These are phyloP conservation scores for Rhododendron ovatum DNA, from an alignment of 148 eudicot genomes.

Conservation along the genomic window DNA sequence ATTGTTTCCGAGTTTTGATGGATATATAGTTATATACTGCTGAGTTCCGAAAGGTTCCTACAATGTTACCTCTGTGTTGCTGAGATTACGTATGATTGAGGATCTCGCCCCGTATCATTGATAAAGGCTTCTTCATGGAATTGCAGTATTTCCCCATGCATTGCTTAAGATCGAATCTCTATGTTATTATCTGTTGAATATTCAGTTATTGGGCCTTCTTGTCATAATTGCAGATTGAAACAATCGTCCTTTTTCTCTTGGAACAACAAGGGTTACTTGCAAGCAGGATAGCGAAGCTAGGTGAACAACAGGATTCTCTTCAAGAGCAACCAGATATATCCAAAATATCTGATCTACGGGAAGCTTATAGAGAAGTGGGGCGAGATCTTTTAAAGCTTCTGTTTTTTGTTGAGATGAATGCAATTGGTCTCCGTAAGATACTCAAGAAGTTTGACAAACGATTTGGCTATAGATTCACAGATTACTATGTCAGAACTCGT, in stretches of 20 bases:
- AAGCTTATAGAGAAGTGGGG: conserved; percentile 72
- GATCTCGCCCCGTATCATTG: background rate
- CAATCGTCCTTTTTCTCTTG: conserved; percentile 73
- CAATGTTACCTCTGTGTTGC: background rate
- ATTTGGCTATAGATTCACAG: conserved; percentile 70
- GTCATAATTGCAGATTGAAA: conserved; percentile 57
- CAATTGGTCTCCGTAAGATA: conserved; percentile 85
- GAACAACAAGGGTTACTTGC: conserved; percentile 91
- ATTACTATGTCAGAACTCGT: conserved; percentile 88
- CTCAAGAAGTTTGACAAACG: conserved; percentile 93
- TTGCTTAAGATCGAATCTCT: background rate
- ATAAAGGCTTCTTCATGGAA: background rate
- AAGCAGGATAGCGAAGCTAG: conserved; percentile 54
- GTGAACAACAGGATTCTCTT: conserved; percentile 55
- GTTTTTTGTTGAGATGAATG: conserved; percentile 75
- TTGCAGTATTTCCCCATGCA: background rate
- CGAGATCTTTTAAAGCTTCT: conserved; percentile 75
- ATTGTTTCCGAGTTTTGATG: background rate
- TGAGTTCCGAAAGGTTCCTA: background rate
- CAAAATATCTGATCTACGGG: conserved; percentile 55
- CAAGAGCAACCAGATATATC: conserved; percentile 54
- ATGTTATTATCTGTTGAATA: background rate
- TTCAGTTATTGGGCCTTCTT: background rate
- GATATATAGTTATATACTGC: background rate
- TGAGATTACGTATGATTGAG: background rate